Evolutionary conservation across 306 rosid genomes (phyloP), one percentile per base, ranked within the genome.

Genomic region (Alnus rubra): DNA sequence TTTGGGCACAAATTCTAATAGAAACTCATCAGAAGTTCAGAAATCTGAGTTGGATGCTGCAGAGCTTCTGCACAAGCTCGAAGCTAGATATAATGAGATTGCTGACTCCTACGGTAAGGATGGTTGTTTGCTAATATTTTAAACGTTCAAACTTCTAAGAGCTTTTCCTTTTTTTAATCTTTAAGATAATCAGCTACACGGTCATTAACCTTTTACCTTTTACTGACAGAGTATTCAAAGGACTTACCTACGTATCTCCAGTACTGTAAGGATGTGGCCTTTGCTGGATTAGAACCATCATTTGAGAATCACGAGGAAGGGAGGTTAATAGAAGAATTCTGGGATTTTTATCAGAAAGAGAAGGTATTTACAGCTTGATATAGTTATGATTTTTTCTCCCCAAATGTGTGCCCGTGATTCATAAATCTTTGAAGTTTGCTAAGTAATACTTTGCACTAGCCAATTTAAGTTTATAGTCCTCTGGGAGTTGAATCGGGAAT

Each of bases 201-300:
- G 56, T 37, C n/a, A 39, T 79, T 74, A 63, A 71, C 49, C 56
- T 71, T 56, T 58, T 56, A 54, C 42, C 56, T 65, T 77, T 68
- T 82, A 11, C 77, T 79, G 65, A 79, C 93, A 94, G 97, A 82
- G 65, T 88, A 87, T 80, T 87, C 92, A 12, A 89, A 92, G 81
- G 95, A 92, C 89, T 82, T 94, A 50, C 76, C 89, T 16, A 74
- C 92, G 9, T 94, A 92, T 89, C 97, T 94, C 74, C 89, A 84
- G 73, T 88, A 84, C 87, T 94, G 93, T 75, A 90, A 85, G 87
- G 93, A 92, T 85, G 87, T 84, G 64, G 91, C 83, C 67, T 94
- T 92, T 87, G 88, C 93, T 82, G 94, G 97, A 79, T 84, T 82
- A 80, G 94, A 92, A 79, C 54, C 90, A 9, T 78, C 89, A 4